Conservation (phyloP, 305 asterid species). For the Fraxinus baroniana region DNA sequence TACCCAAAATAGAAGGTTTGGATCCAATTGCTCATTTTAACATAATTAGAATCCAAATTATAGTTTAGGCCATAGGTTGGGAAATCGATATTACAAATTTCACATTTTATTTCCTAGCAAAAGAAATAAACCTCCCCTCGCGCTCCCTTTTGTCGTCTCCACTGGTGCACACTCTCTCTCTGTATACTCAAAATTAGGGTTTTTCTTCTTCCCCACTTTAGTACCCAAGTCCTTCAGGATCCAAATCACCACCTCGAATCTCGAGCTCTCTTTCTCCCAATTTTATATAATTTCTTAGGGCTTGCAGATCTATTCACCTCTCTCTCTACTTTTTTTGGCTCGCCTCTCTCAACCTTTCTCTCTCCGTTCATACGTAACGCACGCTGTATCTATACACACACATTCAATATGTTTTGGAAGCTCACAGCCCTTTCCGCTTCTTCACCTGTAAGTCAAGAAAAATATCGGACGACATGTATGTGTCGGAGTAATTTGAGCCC, state of each 20-base stretch:
- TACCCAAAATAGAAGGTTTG: neutral
- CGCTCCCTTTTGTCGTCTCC: neutral
- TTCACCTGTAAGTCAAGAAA: slow-evolving; percentile 71
- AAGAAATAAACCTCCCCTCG: neutral
- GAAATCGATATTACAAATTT: neutral
- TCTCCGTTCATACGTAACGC: slow-evolving; percentile 19
- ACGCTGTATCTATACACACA: slow-evolving; percentile 7
- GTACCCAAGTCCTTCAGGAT: slow-evolving; percentile 6
- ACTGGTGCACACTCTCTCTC: neutral
- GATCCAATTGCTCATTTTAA: neutral
- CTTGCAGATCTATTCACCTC: slow-evolving; percentile 50
- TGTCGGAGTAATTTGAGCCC: neutral
- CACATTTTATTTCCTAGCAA: neutral
- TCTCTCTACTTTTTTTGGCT: slow-evolving; percentile 20
- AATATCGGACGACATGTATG: neutral
- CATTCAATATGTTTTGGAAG: slow-evolving; percentile 81
- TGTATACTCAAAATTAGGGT: slow-evolving; percentile 35
- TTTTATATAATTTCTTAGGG: slow-evolving; percentile 34
- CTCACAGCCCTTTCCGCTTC: slow-evolving; percentile 75
- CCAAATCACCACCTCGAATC: slow-evolving; percentile 27
- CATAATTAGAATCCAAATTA: neutral
- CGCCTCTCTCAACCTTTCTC: slow-evolving; percentile 13
- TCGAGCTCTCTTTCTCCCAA: slow-evolving; percentile 19
- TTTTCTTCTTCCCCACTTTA: slow-evolving; percentile 29
- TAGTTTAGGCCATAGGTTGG: neutral